phyloP scores from a whole-genome alignment of 2,329 filamentous ascomycete species.

The Pseudonectria buxi region DNA sequence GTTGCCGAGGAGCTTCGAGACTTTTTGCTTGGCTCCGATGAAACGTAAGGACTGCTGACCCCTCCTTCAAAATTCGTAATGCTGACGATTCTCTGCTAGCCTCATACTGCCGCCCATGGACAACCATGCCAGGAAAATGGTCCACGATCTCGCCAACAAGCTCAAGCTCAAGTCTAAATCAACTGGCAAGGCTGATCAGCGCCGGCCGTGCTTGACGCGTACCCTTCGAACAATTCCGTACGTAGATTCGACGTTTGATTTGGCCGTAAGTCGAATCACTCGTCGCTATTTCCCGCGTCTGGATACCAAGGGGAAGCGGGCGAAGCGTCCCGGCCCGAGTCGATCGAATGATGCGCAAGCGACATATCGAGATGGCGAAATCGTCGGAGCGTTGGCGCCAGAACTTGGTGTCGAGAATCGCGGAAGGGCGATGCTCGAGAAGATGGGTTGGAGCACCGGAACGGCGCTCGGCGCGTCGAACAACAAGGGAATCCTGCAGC shows the following conservation, averaged over 20 bases:
- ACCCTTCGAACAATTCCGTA: constrained; percentile 60
- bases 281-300: constrained; percentile 51
- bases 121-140: constrained; percentile 64
- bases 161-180: constrained; percentile 83
- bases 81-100: constrained; percentile 32
- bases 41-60: constrained; percentile 44
- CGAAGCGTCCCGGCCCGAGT: constrained; percentile 21
- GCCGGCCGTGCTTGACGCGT: constrained; percentile 73
- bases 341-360: constrained; percentile 15
- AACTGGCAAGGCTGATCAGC: constrained; percentile 61
- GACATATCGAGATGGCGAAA: constrained; percentile 73
- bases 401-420: constrained; percentile 78
- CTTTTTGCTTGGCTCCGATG: constrained; percentile 59
- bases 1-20: constrained; percentile 64
- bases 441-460: constrained; percentile 93
- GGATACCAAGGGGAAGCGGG: constrained; percentile 34
- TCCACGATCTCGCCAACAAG: constrained; percentile 71
- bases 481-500: constrained; percentile 83
- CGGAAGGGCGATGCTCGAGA: constrained; percentile 82
- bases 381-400: constrained; percentile 78
- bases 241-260: constrained; percentile 10
- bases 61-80: neutral
- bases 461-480: constrained; percentile 74
- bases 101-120: constrained; percentile 79
- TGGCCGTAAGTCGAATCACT: constrained; percentile 37